These are phyloP conservation scores for Lipomyces yamadae DNA, from an alignment of 805 yeast species.

Conservation along the genomic window DNA sequence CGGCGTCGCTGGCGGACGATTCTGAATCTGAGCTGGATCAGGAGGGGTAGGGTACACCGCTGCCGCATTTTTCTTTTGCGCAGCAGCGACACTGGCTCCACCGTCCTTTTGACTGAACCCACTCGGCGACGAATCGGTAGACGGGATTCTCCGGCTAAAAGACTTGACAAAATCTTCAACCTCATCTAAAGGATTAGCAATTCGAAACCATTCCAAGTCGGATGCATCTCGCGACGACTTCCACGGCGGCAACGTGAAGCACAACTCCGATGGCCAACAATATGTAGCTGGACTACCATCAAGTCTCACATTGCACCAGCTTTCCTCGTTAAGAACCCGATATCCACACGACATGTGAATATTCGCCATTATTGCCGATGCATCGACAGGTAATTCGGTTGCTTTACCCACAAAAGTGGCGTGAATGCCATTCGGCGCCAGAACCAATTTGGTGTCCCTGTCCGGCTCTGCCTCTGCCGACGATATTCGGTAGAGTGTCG, in stretches of 20 bases:
- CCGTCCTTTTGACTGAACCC: conserved; percentile 5
- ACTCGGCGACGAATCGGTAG: conserved; percentile 19
- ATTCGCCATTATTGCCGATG: conserved; percentile 25
- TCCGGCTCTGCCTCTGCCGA: conserved; percentile 5
- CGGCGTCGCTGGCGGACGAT: conserved; percentile 17
- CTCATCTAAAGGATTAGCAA: conserved; percentile 37
- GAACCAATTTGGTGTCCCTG: conserved; percentile 20
- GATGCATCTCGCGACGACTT: conserved; percentile 10
- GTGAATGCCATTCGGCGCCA: conserved; percentile 34
- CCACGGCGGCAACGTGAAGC: conserved; percentile 29
- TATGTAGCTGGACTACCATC: conserved; percentile 27
- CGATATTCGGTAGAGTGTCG: conserved; percentile 18
- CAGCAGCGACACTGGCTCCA: background rate
- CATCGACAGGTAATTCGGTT: conserved; percentile 27
- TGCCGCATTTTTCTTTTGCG: conserved; percentile 22
- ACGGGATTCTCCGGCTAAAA: conserved; percentile 15
- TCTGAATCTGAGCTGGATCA: conserved; percentile 40
- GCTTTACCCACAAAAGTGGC: conserved; percentile 22
- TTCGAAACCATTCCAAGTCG: conserved; percentile 36
- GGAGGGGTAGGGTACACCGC: conserved; percentile 47
- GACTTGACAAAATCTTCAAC: conserved; percentile 33
- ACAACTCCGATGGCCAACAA: conserved; percentile 42
- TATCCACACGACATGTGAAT: conserved; percentile 28
- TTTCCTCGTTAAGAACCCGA: conserved; percentile 23
- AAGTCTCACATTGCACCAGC: conserved; percentile 30